A percentile compares a stretch with the other conserved stretches of the same genome.
These are phyloP conservation scores for Saccharomyces hybrid DNA, from an alignment of 1,139 yeast genomes.

Conservation along the genomic window DNA sequence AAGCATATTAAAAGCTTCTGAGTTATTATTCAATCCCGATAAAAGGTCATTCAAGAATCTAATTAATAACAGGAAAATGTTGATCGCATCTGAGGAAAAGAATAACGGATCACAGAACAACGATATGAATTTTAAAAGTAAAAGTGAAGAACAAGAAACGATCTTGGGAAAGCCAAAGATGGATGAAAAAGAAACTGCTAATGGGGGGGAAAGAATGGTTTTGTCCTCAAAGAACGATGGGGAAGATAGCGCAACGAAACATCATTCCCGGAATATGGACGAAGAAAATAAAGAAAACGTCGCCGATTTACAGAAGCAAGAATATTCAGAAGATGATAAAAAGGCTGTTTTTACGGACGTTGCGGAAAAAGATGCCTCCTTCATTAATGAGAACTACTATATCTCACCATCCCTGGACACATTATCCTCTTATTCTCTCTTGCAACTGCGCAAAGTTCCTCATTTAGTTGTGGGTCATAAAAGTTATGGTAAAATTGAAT, in stretches of 20 bases:
- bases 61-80: constrained; percentile 12
- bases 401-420: constrained; percentile 68
- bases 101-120: constrained; percentile 12
- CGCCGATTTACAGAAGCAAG: constrained; percentile 1
- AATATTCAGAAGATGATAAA: constrained; percentile 2
- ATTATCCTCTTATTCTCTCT: constrained; percentile 50
- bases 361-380: constrained; percentile 35
- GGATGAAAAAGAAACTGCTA: not conserved
- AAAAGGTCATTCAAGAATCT: constrained; percentile 16
- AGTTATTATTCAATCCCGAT: constrained; percentile 19
- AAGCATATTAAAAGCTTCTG: constrained; percentile 15
- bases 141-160: not conserved
- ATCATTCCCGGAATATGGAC: not conserved
- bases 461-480: constrained; percentile 73
- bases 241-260: not conserved
- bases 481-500: constrained; percentile 71
- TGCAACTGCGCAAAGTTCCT: constrained; percentile 57
- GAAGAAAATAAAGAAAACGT: not conserved
- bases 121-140: not conserved
- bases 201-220: not conserved
- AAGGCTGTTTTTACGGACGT: not conserved
- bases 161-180: not conserved
- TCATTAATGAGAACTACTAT: constrained; percentile 75
- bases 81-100: constrained; percentile 8
- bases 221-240: not conserved